phyloP scores from a whole-genome alignment of 2,329 filamentous ascomycete species.

The Penicillium freii region DNA sequence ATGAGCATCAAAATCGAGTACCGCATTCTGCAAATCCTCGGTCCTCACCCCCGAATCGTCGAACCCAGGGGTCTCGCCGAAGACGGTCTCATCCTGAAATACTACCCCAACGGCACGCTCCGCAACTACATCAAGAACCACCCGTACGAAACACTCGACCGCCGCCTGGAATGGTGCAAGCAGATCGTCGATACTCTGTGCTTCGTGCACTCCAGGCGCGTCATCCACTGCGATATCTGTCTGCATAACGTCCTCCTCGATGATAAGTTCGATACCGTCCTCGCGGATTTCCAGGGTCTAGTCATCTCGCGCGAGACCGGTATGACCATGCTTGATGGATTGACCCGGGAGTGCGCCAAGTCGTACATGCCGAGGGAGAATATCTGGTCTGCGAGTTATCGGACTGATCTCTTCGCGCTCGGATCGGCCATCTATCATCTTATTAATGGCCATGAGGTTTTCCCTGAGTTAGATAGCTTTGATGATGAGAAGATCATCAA shows the following conservation, averaged over 20 bases:
- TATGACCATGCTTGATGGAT: slow-evolving; percentile 15
- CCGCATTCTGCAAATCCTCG: slow-evolving; percentile 9
- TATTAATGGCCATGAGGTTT: slow-evolving; percentile 18
- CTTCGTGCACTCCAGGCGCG: slow-evolving; percentile 12
- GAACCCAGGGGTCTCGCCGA: slow-evolving; percentile 8
- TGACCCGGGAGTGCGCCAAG: slow-evolving; percentile 14
- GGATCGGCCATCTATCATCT: slow-evolving; percentile 23
- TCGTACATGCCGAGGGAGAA: slow-evolving; percentile 13
- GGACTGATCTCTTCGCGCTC: slow-evolving; percentile 24
- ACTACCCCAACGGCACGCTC: slow-evolving; percentile 14
- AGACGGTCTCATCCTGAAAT: slow-evolving; percentile 13
- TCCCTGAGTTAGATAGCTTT: slow-evolving; percentile 12
- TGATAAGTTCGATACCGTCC: slow-evolving; percentile 9
- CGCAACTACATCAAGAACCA: slow-evolving; percentile 7
- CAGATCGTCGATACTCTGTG: slow-evolving; percentile 19
- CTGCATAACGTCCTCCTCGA: slow-evolving; percentile 12
- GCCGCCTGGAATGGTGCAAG: slow-evolving; percentile 19
- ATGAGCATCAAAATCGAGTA: slow-evolving; percentile 10
- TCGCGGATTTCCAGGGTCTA: slow-evolving; percentile 20
- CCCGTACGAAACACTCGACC: background rate
- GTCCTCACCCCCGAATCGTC: slow-evolving; percentile 14
- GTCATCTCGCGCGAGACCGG: slow-evolving; percentile 6
- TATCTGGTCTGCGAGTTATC: slow-evolving; percentile 4
- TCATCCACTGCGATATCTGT: slow-evolving; percentile 10
- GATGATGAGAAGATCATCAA: slow-evolving; percentile 4